Base-by-base conservation (phyloP, 495 filamentous ascomycete species). In the Neurospora sublineolata region DNA sequence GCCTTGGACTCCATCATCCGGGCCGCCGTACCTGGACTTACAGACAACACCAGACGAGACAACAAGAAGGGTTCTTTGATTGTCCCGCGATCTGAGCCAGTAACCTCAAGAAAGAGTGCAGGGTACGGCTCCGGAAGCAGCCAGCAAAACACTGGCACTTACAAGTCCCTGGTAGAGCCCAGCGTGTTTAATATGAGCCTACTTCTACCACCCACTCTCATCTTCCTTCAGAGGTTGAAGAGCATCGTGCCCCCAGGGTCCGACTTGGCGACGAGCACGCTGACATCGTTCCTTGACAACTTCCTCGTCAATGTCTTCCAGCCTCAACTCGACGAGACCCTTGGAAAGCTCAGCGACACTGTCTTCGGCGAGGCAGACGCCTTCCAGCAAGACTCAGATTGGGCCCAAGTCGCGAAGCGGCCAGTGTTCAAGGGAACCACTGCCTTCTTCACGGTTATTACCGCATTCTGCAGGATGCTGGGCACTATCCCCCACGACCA, bases 231-330 rank as follows among this genome's bases (percentile, higher is more conserved):
- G 76, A 87, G 93, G 7, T 84, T 99, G 16, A 97, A 95, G 79
- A 91, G 90, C 69, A 94, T 98, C 69, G 95, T 99, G 1, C 95
- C 95, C 4, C 86, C 90, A 18, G 89, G 86, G 20, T 87, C 94
- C 0, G 94, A 96, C 73, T 91, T 98, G 75, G 90, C 90, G 8
- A 91, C 91, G 72, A 92, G 89, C 79, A 97, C 93, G 2, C 79
- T 98, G 68, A 97, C 95, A 2, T 94, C 93, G 30, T 99, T 99
- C 82, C 87, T 99, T 12, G 95, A 99, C 78, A 96, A 99, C 79
- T 98, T 98, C 81, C 87, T 99, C 70, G 90, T 98, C 80, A 98
- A 98, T 76, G 94, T 98, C 41, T 99, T 99, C 83, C 91, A 94
- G 71, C 95, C 95, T 23, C 96, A 97, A 76, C 83, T 99, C 16